Evolutionary conservation across 2,329 filamentous ascomycete genomes (phyloP), one percentile per base, ranked within the genome.

Genomic region (Metarhizium guizhouense): DNA sequence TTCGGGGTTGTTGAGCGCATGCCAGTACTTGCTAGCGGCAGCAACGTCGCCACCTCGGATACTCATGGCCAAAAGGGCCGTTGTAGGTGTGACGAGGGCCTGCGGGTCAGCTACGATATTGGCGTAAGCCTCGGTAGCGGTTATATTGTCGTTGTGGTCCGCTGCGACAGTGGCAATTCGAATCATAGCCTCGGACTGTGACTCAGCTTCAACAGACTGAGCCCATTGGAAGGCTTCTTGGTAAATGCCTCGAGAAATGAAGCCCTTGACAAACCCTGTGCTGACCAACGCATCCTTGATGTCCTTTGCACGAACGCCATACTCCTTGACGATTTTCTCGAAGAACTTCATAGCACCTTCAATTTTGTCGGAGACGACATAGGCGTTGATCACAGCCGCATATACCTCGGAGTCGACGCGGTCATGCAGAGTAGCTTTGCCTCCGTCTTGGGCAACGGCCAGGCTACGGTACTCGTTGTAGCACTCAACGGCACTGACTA

Each of bases 391-490:
- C 54, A 99, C 78, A n/a, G 93, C 82, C 29, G 92, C 90, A 67
- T 99, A 97, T 6, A 97, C 87, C 61, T 90, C 80, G 32, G 86
- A 83, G 67, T 97, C 93, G 51, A 88, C 79, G 52, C 92, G 85
- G 59, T 87, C 80, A 50, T 86, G 77, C 10, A 91, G 75, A 18
- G 81, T 81, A 50, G 85, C 77, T 57, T 84, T 77, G 56, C 91
- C 91, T 43, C 80, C 83, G 69, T 96, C 88, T 67, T 94, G 82
- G 43, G 87, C 85, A 53, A 97, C 83, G n/a, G 93, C 92, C 47
- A 96, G 78, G 49, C 84, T 82, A 66, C 90, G 90, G 78, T 97
- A 97, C 72, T 96, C 90, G 61, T 95, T 93, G 74, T 96, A 99
- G 72, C 90, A 91, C 69, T 96, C 91, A 6, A 97, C 89, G 20